Evolutionary conservation across 805 yeast genomes (phyloP).

Genomic region (Myxozyma sirexii): DNA sequence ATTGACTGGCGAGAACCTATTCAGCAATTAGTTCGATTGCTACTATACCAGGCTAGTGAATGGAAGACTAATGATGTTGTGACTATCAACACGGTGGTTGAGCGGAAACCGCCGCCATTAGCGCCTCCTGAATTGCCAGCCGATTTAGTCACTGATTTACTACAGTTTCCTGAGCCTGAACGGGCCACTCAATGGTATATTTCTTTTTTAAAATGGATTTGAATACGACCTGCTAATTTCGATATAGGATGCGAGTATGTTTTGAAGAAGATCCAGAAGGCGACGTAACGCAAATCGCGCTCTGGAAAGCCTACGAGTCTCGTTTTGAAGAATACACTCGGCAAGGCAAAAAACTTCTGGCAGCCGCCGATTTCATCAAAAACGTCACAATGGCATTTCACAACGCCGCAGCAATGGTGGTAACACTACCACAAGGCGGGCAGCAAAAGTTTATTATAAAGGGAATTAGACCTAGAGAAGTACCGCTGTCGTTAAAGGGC

Average conservation of each 20-base stretch:
- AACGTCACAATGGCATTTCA: conserved; percentile 80
- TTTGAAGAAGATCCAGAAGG: conserved; percentile 77
- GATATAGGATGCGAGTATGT: conserved; percentile 66
- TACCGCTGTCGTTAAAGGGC: conserved; percentile 41
- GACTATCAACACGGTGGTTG: conserved; percentile 50
- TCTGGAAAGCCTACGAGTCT: conserved; percentile 93
- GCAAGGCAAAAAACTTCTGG: conserved; percentile 64
- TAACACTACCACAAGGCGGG: conserved; percentile 57
- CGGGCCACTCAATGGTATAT: conserved; percentile 83
- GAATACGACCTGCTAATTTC: not conserved
- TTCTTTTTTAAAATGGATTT: too few relatives aligned
- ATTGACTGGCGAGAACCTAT: conserved; percentile 49
- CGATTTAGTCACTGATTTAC: conserved; percentile 60
- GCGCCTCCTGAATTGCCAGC: conserved; percentile 63
- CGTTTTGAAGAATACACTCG: conserved; percentile 69
- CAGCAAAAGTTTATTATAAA: conserved; percentile 86
- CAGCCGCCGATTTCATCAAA: conserved; percentile 96
- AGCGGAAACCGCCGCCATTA: conserved; percentile 64
- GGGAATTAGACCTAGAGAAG: conserved; percentile 84
- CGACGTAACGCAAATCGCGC: conserved; percentile 90
- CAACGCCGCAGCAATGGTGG: conserved; percentile 90
- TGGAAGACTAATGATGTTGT: conserved; percentile 31
- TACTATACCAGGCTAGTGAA: conserved; percentile 32
- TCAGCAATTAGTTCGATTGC: conserved; percentile 37
- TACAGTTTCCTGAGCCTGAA: conserved; percentile 75